Percentiles rank a stretch among this genome's conserved stretches.
Conservation (phyloP, 2,329 filamentous ascomycete genomes). For the Penicillium fuscoglaucum region DNA sequence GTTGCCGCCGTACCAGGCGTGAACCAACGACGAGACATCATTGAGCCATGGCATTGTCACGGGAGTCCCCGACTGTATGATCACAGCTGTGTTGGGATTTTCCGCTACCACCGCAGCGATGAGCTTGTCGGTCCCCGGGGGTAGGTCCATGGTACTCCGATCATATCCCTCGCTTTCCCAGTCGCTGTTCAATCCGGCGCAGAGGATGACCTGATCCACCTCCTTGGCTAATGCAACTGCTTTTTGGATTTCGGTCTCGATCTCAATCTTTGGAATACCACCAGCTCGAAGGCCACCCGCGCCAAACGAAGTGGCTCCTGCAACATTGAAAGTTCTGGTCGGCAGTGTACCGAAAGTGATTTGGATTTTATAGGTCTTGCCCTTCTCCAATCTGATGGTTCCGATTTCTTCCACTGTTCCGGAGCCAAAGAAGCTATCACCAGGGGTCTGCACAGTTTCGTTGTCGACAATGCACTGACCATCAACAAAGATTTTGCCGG, state of each 20-base stretch:
- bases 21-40: slow-evolving; percentile 54
- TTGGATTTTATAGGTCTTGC: no score
- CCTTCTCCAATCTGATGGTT: no score
- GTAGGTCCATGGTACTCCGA: slow-evolving; percentile 7
- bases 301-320: no score
- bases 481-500: no score
- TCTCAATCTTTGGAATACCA: neutral
- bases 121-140: slow-evolving; percentile 47
- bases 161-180: neutral
- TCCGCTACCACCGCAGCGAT: slow-evolving; percentile 60
- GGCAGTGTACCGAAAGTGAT: no score
- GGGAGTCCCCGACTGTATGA: slow-evolving; percentile 71
- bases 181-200: slow-evolving; percentile 56
- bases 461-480: no score
- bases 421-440: no score
- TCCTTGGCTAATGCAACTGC: slow-evolving; percentile 66
- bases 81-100: slow-evolving; percentile 65
- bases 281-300: no score
- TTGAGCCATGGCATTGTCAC: slow-evolving; percentile 38
- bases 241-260: slow-evolving; percentile 31
- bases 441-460: no score
- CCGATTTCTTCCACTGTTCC: no score
- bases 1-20: slow-evolving; percentile 75
- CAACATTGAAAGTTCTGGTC: no score
- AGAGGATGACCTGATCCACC: slow-evolving; percentile 72